Evolutionary conservation across 345 rosid genomes (phyloP), one percentile per base, ranked within the genome.

Genomic region (Psidium friedrichsthalianum): DNA sequence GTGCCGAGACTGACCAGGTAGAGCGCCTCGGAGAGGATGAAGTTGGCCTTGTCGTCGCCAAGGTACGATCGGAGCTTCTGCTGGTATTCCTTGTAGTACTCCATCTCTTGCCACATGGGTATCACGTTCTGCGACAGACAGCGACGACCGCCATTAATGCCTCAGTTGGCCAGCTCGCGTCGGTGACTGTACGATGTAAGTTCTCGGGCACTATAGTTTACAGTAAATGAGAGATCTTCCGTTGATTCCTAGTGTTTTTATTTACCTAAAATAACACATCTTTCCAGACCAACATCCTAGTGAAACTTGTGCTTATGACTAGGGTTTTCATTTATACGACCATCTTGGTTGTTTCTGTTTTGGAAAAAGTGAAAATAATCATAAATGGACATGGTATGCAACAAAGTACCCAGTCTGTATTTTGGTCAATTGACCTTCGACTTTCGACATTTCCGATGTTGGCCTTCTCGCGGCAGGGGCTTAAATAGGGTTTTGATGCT

Each of bases 1-100:
- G 95, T 93, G 56, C 97, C 97, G 36, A 93, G 57, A 92, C 97
- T 93, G 82, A 91, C 84, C 55, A 93, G 21, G 78, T 93, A 87
- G 51, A 94, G 88, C 0, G 95, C 90, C 58, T 90, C 87, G 12
- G 64, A 54, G 47, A 94, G 51, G 27, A 86, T 86, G 27, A 83
- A 3, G 8, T 88, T 86, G 2, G 92, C 94, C 82, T 85, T 85
- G n/a, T 32, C 52, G n/a, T 86, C 52, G 11, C 95, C 97, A 1
- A 91, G 86, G 84, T 91, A 87, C 29, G 88, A 88, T 64, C 86
- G 87, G 42, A 93, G 82, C 86, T 85, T 93, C 84, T 51, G 86
- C 84, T 90, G 93, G 88, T 92, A 94, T 8, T 87, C 92, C 81
- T 87, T 90, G 87, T 87, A 94, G 88, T 86, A 91, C 88, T 91